phyloP scores from a whole-genome alignment of 2,329 filamentous ascomycete genomes.

The Magnaporthiopsis incrustans region DNA sequence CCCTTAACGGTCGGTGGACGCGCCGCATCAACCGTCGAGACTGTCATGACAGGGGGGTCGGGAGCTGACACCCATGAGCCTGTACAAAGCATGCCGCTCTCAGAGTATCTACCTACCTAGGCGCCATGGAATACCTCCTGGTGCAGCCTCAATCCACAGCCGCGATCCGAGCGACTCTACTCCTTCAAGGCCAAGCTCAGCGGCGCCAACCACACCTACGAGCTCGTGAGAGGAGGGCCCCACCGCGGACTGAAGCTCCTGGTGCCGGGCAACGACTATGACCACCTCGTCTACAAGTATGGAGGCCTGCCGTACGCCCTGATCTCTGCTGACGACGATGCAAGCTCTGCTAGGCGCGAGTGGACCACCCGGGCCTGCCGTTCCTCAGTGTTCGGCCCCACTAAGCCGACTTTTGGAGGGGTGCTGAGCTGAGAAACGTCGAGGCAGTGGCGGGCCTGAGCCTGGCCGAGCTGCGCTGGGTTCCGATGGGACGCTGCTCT shows the following conservation, averaged over 20 bases:
- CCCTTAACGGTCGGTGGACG: conserved; percentile 30
- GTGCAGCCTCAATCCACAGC: conserved; percentile 11
- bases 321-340: too few species aligned
- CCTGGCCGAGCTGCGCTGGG: conserved; percentile 43
- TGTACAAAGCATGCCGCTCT: conserved; percentile 14
- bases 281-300: conserved; percentile 43
- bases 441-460: conserved; percentile 37
- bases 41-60: conserved; percentile 27
- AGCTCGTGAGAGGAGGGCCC: too few species aligned
- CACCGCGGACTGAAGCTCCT: conserved; percentile 25
- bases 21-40: conserved; percentile 30
- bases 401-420: conserved; percentile 30
- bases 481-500: conserved; percentile 39
- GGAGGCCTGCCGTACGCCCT: conserved; percentile 41
- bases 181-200: conserved; percentile 29
- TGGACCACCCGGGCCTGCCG: conserved; percentile 46
- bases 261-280: conserved; percentile 32
- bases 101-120: too few species aligned
- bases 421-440: conserved; percentile 23
- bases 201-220: conserved; percentile 36
- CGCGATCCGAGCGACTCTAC: conserved; percentile 25
- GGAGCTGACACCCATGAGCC: conserved; percentile 25
- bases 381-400: conserved; percentile 39
- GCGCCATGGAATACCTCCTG: too few species aligned
- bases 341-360: conserved; percentile 46